Percentiles rank a stretch among this genome's conserved stretches.
Conservation (phyloP, 139 green algal species). For the Mychonastes homosphaera region DNA sequence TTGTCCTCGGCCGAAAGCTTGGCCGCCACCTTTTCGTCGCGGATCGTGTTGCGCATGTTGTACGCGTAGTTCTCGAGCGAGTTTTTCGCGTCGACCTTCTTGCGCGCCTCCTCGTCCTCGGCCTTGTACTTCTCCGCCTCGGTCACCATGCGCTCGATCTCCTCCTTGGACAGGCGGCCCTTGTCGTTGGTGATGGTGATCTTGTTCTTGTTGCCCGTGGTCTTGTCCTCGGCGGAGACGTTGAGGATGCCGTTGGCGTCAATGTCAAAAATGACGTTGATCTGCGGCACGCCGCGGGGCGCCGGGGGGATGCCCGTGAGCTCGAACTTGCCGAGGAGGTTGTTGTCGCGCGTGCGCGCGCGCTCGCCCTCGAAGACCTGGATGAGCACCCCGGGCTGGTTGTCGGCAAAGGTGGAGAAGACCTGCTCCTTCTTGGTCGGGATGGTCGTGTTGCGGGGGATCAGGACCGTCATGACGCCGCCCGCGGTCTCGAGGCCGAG, state of each 20-base stretch:
- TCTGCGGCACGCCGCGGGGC: slow-evolving; percentile 93
- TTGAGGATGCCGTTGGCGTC: slow-evolving; percentile 99
- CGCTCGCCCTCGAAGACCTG: slow-evolving; percentile 92
- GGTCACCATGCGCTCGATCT: slow-evolving; percentile 96
- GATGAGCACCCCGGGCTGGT: slow-evolving; percentile 96
- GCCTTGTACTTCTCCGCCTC: slow-evolving; percentile 96
- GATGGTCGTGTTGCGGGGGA: slow-evolving; percentile 95
- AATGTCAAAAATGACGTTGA: slow-evolving; percentile 95
- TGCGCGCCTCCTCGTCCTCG: slow-evolving; percentile 84
- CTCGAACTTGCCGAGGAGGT: slow-evolving; percentile 98
- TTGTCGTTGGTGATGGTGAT: slow-evolving; percentile 99
- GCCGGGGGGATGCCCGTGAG: slow-evolving; percentile 93
- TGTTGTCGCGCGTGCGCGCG: slow-evolving; percentile 87
- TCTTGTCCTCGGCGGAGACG: slow-evolving; percentile 95
- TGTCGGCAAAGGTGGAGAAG: slow-evolving; percentile 97
- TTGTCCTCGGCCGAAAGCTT: slow-evolving; percentile 84
- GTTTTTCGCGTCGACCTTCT: slow-evolving; percentile 91
- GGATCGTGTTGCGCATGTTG: slow-evolving; percentile 92
- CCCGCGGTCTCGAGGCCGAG: slow-evolving; percentile 88
- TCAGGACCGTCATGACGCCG: slow-evolving; percentile 76
- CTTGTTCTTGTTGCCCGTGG: slow-evolving; percentile 90
- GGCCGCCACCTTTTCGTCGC: slow-evolving; percentile 71
- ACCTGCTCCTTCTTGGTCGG: slow-evolving; percentile 99
- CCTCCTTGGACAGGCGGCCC: slow-evolving; percentile 92
- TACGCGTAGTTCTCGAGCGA: slow-evolving; percentile 86